Base-by-base conservation (phyloP, 2,329 filamentous ascomycete genomes). In the Phaeoacremonium minimum region DNA sequence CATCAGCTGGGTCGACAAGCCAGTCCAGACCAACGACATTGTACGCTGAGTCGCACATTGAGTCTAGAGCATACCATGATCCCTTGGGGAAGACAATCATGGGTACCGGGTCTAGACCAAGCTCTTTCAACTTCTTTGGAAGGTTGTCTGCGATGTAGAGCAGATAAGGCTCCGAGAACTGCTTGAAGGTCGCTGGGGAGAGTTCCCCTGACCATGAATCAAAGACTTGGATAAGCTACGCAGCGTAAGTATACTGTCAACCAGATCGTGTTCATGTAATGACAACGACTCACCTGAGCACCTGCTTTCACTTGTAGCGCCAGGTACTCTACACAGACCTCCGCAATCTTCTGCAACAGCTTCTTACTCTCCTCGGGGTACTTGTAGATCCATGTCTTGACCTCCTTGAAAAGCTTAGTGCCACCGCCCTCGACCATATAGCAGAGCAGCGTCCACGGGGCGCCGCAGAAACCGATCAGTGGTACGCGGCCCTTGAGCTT, bases 361-460 rank as follows among this genome's bases (percentile, higher is more conserved):
- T 73, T 79, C 68, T 93, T 89, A 43, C 83, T 82, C 58, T 85
- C 87, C 45, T 85, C 73, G 1, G 85, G 76, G 54, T 96, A 88
- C 62, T 80, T 88, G 73, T 91, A 98, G 42, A 97, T 82, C 93
- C 93, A 98, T 17, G 86, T 95, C 75, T 98, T 98, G 53, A 80
- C 85, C 64, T 95, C 83, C 42, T 87, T 81, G 67, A 97, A 97
- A 56, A 97, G 72, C 70, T 97, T 97, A 49, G 85, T 94, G 30
- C 93, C 93, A 32, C 93, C 93, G 13, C 93, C 93, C 64, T 98
- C 93, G 14, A 97, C 88, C 93, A 98, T 98, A 69, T 98, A 98
- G 69, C 91, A 95, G 55, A 98, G 76, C 41, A 98, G 65, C 3
- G 93, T 98, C 88, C 93, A 98, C 1, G 93, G 93, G 7, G 93